Base-by-base conservation (phyloP, 75 land plant species). In the Sequoiadendron giganteum region DNA sequence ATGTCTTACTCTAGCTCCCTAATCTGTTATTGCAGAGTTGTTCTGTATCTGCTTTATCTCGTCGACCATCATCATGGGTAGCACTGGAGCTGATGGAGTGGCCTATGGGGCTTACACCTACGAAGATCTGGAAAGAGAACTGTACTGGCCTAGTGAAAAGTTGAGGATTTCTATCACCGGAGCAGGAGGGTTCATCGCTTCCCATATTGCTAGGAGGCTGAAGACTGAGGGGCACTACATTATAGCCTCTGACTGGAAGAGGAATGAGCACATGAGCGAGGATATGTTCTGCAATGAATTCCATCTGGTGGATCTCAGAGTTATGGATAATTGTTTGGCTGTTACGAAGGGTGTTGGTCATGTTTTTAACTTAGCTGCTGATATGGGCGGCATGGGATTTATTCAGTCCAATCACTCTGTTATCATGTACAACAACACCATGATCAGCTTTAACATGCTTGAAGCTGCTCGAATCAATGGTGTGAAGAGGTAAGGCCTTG, bases 341-440 rank as follows among this genome's bases (percentile, higher is more conserved):
- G 97, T 97, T 78, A 95, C 98, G 14, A 88, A 88, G 48, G 97
- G 92, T 13, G 98, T 93, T 25, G 96, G 93, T 81, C 97, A 97
- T 89, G 98, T 94, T 56, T 97, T 95, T 86, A 97, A 95, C 87
- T 90, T 97, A 85, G 98, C 98, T 30, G 98, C 98, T 25, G 98
- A 97, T 89, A 97, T 97, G 98, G 98, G 98, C 54, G 98, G 98
- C 19, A 97, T 97, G 98, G 98, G 98, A 68, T 97, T 97, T 80
- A 97, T 97, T 68, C 98, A 97, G 90, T 94, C 96, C 40, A 97
- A 97, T 83, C 97, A 97, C 85, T 94, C 98, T 10, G 97, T 97
- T 32, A 97, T 97, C 80, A 95, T 97, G 97, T 97, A 95, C 84
- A 97, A 97, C 92, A 97, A 97, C 90, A 97, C 98, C 14, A 97